Evolutionary conservation across 495 filamentous ascomycete species (phyloP).

Genomic region (Schizothecium vesticola): DNA sequence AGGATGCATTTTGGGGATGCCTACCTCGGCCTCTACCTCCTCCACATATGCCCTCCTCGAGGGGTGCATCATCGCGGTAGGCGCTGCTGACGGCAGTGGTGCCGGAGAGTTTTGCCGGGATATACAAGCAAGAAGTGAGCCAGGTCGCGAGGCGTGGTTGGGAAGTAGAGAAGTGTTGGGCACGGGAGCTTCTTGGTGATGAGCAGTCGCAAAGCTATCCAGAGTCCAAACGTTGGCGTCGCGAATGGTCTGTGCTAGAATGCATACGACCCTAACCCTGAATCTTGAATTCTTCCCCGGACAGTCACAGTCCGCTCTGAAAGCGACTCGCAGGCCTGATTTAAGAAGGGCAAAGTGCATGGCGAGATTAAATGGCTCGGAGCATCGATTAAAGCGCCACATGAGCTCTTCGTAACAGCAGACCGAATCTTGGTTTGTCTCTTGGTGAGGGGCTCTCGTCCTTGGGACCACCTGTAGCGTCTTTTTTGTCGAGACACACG

Average conservation of each 20-base stretch:
- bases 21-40: slow-evolving; percentile 70
- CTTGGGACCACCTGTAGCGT: not conserved
- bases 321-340: not conserved
- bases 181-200: not conserved
- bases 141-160: not conserved
- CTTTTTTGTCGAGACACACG: not conserved
- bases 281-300: not conserved
- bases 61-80: slow-evolving; percentile 67
- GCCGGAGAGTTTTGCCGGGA: not conserved
- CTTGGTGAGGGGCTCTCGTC: not conserved
- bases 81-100: not conserved
- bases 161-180: not conserved
- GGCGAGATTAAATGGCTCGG: not conserved
- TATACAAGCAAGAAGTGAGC: not conserved
- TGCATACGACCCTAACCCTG: slow-evolving; percentile 3
- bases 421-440: not conserved
- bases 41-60: slow-evolving; percentile 94
- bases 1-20: slow-evolving; percentile 23
- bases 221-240: not conserved
- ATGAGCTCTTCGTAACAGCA: not conserved
- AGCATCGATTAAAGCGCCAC: not conserved
- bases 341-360: not conserved
- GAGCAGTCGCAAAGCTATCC: not conserved
- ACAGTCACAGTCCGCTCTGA: not conserved
- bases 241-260: not conserved